Percentiles rank a stretch among this genome's conserved stretches.
Conservation (phyloP, 805 yeast genomes). For the Wickerhamiella dianesei region DNA sequence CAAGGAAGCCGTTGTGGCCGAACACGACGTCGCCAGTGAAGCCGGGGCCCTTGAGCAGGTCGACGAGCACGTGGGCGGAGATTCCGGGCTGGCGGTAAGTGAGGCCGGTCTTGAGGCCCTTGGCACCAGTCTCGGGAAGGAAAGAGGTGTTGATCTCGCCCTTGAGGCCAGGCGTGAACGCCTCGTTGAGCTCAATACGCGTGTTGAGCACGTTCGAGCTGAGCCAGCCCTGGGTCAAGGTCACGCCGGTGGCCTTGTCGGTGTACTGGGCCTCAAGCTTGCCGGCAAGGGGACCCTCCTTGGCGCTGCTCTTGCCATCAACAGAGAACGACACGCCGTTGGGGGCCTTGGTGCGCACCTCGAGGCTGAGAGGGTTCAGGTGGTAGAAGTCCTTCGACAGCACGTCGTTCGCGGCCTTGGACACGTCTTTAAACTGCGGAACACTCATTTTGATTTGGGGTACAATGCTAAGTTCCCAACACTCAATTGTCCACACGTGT, state of each 20-base stretch:
- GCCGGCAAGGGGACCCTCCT: conserved; percentile 73
- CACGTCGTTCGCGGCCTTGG: conserved; percentile 83
- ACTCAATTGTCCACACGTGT: not conserved
- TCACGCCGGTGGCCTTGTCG: conserved; percentile 84
- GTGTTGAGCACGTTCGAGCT: conserved; percentile 84
- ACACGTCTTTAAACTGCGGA: conserved; percentile 84
- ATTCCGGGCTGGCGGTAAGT: conserved; percentile 86
- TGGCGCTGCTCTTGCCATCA: conserved; percentile 73
- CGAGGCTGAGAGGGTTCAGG: conserved; percentile 71
- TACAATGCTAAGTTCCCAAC: not conserved
- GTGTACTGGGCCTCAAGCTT: conserved; percentile 81
- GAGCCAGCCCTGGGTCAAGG: conserved; percentile 96
- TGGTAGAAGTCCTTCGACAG: conserved; percentile 90
- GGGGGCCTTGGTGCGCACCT: conserved; percentile 85
- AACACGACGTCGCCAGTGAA: conserved; percentile 91
- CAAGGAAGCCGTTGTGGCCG: conserved; percentile 92
- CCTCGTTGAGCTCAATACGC: conserved; percentile 83
- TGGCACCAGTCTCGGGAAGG: conserved; percentile 65
- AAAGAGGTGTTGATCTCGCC: conserved; percentile 79
- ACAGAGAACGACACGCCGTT: conserved; percentile 91
- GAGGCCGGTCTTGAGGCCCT: conserved; percentile 80
- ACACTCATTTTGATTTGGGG: conserved; percentile 42
- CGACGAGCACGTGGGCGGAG: conserved; percentile 89
- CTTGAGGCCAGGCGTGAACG: conserved; percentile 89
- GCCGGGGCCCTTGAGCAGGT: conserved; percentile 86